Evolutionary conservation across 257 asterid genomes (phyloP).

Genomic region (Solanum infundibuliforme): DNA sequence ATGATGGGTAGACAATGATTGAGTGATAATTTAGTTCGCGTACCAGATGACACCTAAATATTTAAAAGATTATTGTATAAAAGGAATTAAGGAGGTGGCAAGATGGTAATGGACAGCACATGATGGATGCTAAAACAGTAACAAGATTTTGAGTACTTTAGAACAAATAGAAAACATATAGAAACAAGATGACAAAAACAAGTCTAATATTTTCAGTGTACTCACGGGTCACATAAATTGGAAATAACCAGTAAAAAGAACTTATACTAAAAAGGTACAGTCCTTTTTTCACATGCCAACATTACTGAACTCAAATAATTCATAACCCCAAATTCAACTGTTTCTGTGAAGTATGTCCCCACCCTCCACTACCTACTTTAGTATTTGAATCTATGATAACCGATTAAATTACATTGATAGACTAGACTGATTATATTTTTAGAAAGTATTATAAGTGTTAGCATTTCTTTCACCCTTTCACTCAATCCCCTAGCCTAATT

Average conservation of each 20-base stretch:
- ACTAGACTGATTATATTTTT: neutral
- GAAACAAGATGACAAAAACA: slow-evolving; percentile 44
- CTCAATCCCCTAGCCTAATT: neutral
- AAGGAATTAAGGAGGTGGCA: neutral
- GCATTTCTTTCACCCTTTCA: neutral
- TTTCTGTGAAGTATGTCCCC: slow-evolving; percentile 8
- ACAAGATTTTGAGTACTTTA: neutral
- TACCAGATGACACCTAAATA: neutral
- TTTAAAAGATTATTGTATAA: neutral
- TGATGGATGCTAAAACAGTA: slow-evolving; percentile 8
- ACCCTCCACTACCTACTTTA: neutral
- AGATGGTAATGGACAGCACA: slow-evolving; percentile 21
- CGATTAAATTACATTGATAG: neutral
- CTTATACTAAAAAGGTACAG: neutral
- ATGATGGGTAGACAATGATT: neutral
- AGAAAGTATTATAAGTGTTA: neutral
- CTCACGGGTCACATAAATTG: slow-evolving; percentile 59
- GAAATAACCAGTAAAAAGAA: slow-evolving; percentile 30
- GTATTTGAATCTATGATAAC: neutral
- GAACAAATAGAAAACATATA: slow-evolving; percentile 16
- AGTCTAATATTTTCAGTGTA: slow-evolving; percentile 12
- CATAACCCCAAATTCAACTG: slow-evolving; percentile 8
- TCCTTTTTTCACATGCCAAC: slow-evolving; percentile 34
- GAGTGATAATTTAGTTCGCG: neutral
- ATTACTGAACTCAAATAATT: slow-evolving; percentile 20